These are phyloP conservation scores for Rickenella mellea DNA, from an alignment of 768 basidiomycete species.

Conservation along the genomic window DNA sequence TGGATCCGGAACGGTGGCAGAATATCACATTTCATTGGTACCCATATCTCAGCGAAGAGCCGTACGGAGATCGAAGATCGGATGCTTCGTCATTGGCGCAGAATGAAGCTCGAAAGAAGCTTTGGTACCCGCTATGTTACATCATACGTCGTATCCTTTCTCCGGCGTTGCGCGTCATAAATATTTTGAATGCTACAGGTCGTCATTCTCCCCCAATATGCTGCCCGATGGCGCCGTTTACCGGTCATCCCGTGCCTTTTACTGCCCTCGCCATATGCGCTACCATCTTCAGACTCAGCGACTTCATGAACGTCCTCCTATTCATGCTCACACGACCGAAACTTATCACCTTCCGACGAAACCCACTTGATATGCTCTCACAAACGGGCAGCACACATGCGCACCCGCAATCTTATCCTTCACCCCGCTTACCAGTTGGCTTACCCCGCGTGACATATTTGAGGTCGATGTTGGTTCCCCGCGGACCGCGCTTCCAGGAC, in stretches of 20 bases:
- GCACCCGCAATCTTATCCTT: too few species aligned
- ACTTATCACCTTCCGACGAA: constrained; percentile 9
- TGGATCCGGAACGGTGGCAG: background rate
- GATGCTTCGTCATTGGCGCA: background rate
- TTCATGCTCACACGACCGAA: constrained; percentile 11
- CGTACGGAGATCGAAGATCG: too few species aligned
- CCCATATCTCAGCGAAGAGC: too few species aligned
- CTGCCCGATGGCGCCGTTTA: constrained; percentile 1
- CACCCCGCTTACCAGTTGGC: too few species aligned
- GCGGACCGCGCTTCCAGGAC: too few species aligned
- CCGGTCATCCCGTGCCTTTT: constrained; percentile 1
- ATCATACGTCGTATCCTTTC: background rate
- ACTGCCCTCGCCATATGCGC: constrained; percentile 1
- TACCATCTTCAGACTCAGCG: constrained; percentile 6
- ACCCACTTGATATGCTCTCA: too few species aligned
- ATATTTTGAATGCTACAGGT: too few species aligned
- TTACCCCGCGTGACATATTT: too few species aligned
- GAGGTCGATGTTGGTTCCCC: too few species aligned
- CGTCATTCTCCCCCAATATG: constrained; percentile 1
- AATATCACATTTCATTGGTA: background rate
- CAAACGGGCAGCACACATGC: too few species aligned
- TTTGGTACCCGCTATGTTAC: constrained; percentile 4
- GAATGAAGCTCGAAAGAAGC: constrained; percentile 6
- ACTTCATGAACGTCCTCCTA: constrained; percentile 9
- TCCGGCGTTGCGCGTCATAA: too few species aligned